Evolutionary conservation across 2,329 filamentous ascomycete species (phyloP).

Genomic region (Fusarium kyushuense): DNA sequence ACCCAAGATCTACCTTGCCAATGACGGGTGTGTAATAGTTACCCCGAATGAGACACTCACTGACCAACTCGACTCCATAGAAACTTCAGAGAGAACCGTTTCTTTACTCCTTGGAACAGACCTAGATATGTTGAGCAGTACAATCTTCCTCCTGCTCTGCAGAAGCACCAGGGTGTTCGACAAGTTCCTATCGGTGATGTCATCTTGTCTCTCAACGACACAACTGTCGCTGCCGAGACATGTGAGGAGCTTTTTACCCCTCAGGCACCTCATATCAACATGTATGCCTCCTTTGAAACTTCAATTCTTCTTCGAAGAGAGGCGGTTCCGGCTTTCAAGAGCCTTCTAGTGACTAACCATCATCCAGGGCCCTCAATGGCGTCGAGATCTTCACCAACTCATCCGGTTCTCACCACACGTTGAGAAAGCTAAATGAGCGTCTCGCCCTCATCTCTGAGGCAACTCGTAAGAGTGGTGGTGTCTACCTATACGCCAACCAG

Average conservation of each 20-base stretch:
- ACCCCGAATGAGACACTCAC: too few relatives aligned
- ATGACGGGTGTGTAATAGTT: conserved; percentile 64
- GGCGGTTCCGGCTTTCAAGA: accelerated
- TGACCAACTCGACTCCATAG: background rate
- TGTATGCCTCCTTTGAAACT: background rate
- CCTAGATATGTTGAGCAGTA: conserved; percentile 53
- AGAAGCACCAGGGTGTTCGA: conserved; percentile 59
- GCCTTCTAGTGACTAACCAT: background rate
- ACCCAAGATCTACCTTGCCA: conserved; percentile 77
- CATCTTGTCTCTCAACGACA: conserved; percentile 55
- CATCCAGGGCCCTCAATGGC: conserved; percentile 60
- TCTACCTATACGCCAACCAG: conserved; percentile 62
- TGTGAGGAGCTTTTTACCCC: conserved; percentile 54
- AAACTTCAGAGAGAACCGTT: conserved; percentile 55
- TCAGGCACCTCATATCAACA: conserved; percentile 37
- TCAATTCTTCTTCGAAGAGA: accelerated
- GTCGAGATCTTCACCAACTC: conserved; percentile 80
- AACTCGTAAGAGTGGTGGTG: conserved; percentile 70
- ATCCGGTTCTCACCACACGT: conserved; percentile 55
- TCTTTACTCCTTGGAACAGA: conserved; percentile 57
- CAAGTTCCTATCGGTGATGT: conserved; percentile 58
- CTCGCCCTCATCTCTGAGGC: conserved; percentile 75
- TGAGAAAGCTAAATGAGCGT: conserved; percentile 74
- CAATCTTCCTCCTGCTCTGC: conserved; percentile 65
- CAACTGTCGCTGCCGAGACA: conserved; percentile 56